Evolutionary conservation across 1,284 basidiomycete species (phyloP).

Genomic region (Sporisorium scitamineum): DNA sequence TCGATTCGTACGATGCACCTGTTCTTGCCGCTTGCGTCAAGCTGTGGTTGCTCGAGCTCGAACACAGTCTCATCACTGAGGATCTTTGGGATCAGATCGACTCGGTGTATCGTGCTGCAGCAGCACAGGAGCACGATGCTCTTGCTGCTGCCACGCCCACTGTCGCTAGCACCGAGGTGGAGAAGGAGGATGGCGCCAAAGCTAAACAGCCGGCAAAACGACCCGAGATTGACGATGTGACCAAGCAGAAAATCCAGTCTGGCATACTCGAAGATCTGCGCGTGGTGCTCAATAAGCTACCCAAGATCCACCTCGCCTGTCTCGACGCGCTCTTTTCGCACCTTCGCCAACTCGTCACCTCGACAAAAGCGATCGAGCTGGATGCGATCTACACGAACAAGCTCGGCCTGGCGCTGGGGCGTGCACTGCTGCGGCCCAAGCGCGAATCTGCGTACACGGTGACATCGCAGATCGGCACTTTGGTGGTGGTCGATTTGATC

Average conservation of each 20-base stretch:
- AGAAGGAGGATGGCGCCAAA: constrained; percentile 5
- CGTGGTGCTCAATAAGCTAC: constrained; percentile 78
- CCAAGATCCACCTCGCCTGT: constrained; percentile 83
- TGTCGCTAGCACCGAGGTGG: constrained; percentile 8
- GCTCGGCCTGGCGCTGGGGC: constrained; percentile 84
- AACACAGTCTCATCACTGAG: constrained; percentile 54
- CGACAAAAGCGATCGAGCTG: constrained; percentile 74
- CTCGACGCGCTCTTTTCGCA: constrained; percentile 84
- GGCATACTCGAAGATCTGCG: constrained; percentile 77
- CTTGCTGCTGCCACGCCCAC: constrained; percentile 25
- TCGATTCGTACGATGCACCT: constrained; percentile 83
- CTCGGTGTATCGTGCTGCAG: constrained; percentile 61
- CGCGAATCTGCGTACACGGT: constrained; percentile 84
- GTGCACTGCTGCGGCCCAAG: constrained; percentile 85
- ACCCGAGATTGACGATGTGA: constrained; percentile 84
- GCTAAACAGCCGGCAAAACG: constrained; percentile 69
- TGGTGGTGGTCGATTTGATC: constrained; percentile 81
- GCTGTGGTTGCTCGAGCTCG: constrained; percentile 74
- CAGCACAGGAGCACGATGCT: constrained; percentile 54
- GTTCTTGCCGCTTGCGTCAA: constrained; percentile 86
- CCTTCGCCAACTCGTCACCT: constrained; percentile 78
- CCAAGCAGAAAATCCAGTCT: constrained; percentile 75
- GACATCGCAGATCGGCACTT: constrained; percentile 79
- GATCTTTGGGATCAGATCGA: constrained; percentile 64
- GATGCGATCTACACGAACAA: constrained; percentile 85